These are phyloP conservation scores for Dendryphion nanum DNA, from an alignment of 2,329 filamentous ascomycete species.

Conservation along the genomic window DNA sequence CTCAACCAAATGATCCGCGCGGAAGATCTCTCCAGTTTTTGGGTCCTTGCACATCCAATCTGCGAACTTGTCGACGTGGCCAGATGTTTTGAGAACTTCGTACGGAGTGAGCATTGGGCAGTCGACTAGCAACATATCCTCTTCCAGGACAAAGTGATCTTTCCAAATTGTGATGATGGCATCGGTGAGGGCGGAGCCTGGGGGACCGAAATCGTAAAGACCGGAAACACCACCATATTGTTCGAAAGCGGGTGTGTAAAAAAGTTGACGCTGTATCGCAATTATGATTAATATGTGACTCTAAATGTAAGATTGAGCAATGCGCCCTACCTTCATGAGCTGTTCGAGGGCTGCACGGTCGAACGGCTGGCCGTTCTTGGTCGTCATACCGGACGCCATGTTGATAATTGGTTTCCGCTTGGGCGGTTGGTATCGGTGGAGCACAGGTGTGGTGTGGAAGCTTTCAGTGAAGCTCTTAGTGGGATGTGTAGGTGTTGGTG, in stretches of 20 bases:
- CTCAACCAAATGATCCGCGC: constrained; percentile 95
- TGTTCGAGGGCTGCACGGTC: constrained; percentile 80
- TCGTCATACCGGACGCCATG: constrained; percentile 43
- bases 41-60: constrained; percentile 99
- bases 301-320: constrained; percentile 34
- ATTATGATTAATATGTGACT: constrained; percentile 31
- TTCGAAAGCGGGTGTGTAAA: constrained; percentile 94
- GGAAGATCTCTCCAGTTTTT: constrained; percentile 93
- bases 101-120: constrained; percentile 92
- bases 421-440: constrained; percentile 26
- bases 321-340: constrained; percentile 65
- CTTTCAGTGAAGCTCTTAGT: constrained; percentile 33
- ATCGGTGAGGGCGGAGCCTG: constrained; percentile 80
- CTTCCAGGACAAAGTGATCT: constrained; percentile 89
- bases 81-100: constrained; percentile 86
- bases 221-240: constrained; percentile 88
- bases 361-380: constrained; percentile 79
- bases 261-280: constrained; percentile 46
- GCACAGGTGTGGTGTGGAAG: constrained; percentile 32
- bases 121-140: constrained; percentile 90
- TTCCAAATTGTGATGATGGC: constrained; percentile 88
- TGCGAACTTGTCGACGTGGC: constrained; percentile 96
- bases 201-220: constrained; percentile 91
- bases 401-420: constrained; percentile 26
- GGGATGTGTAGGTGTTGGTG: constrained; percentile 28